A percentile compares a stretch with the other conserved stretches of the same genome.
Evolutionary conservation across 306 rosid genomes (phyloP).

Genomic region (Inga leiocalycina): DNA sequence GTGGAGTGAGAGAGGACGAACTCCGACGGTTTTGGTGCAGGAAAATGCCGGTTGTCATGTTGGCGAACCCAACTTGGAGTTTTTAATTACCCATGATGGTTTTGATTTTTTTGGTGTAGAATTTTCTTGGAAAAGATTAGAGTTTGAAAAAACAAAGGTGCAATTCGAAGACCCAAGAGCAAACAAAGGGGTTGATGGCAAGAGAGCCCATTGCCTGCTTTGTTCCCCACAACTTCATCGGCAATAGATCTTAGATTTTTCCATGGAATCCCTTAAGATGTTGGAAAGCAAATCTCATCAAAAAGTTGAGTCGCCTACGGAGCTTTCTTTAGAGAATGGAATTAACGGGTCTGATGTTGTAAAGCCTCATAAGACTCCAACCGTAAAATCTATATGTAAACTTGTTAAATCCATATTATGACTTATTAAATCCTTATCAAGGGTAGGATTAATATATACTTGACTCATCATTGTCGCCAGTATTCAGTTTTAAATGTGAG

Average conservation of each 20-base stretch:
- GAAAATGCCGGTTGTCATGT: neutral
- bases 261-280: slow-evolving; percentile 63
- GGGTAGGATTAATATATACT: no score
- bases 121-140: slow-evolving; percentile 30
- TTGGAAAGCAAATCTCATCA: slow-evolving; percentile 42
- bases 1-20: no score
- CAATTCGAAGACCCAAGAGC: slow-evolving; percentile 44
- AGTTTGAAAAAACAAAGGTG: slow-evolving; percentile 20
- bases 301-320: slow-evolving; percentile 57
- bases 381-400: slow-evolving; percentile 51
- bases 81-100: slow-evolving; percentile 5
- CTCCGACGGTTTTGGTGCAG: no score
- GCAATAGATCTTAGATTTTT: neutral
- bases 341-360: slow-evolving; percentile 52
- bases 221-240: slow-evolving; percentile 13
- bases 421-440: no score
- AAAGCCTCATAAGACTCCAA: slow-evolving; percentile 47
- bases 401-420: no score
- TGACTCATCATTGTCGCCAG: no score
- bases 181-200: slow-evolving; percentile 33
- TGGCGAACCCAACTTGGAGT: slow-evolving; percentile 26
- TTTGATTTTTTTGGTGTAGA: slow-evolving; percentile 30
- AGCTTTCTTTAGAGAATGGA: slow-evolving; percentile 86
- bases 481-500: no score
- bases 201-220: neutral